Evolutionary conservation across 441 rosid genomes (phyloP).

Genomic region (Melastoma candidum): DNA sequence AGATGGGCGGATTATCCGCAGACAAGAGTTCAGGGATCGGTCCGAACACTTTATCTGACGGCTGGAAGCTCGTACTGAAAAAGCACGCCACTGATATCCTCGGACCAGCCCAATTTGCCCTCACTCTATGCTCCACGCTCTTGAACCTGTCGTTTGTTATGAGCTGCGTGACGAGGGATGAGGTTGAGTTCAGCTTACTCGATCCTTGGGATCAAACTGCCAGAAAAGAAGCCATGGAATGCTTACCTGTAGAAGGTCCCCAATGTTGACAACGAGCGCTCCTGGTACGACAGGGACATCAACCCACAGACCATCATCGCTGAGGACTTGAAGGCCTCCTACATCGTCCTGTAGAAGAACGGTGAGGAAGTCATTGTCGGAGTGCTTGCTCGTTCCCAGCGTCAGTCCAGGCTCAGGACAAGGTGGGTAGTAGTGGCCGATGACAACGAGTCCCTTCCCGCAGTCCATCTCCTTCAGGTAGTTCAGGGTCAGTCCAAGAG

Average conservation of each 20-base stretch:
- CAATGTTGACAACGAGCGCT: conserved; percentile 40
- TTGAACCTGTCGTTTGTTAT: conserved; percentile 21
- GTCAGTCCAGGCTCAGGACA: conserved; percentile 35
- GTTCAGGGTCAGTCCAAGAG: conserved; percentile 21
- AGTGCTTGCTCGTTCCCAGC: conserved; percentile 22
- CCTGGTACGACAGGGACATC: conserved; percentile 40
- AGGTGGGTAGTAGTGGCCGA: conserved; percentile 31
- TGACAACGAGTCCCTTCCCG: conserved; percentile 7
- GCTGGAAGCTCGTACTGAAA: conserved; percentile 5
- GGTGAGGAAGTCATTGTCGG: conserved; percentile 24
- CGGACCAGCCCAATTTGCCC: conserved; percentile 14
- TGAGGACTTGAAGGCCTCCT: conserved; percentile 57
- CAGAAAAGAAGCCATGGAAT: background rate
- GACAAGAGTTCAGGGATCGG: conserved; percentile 20
- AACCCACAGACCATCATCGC: conserved; percentile 27
- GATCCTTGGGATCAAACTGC: background rate
- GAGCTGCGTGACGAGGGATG: conserved; percentile 8
- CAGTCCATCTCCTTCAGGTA: conserved; percentile 25
- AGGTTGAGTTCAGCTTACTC: no score
- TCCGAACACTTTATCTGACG: conserved; percentile 2
- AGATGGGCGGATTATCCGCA: conserved; percentile 19
- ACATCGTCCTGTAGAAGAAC: conserved; percentile 44
- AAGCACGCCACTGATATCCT: conserved; percentile 23
- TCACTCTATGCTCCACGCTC: conserved; percentile 20
- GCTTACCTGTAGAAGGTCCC: conserved; percentile 45